Conservation (phyloP, 2,329 filamentous ascomycete species). For the Diaporthe sp. region DNA sequence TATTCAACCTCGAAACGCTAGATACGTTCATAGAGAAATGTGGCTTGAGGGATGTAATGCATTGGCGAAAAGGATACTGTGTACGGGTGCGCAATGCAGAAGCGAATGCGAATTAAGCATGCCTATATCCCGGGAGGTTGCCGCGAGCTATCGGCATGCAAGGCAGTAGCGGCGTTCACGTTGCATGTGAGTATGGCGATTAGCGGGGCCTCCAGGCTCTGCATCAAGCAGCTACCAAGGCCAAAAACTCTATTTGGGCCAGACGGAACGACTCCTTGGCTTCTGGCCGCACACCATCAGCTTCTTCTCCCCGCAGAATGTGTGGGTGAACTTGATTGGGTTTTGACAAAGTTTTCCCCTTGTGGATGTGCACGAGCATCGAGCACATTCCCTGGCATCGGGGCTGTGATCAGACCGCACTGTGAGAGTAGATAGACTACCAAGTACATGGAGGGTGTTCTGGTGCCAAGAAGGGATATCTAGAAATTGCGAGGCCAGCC, state of each 20-base stretch:
- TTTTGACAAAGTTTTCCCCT: neutral
- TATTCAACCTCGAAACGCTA: neutral
- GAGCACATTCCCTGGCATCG: neutral
- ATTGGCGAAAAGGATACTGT: neutral
- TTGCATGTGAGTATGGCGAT: neutral
- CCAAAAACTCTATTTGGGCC: slow-evolving; percentile 3
- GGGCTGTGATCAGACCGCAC: neutral
- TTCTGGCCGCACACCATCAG: neutral
- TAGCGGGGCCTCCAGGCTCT: neutral
- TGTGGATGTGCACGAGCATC: neutral
- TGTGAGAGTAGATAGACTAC: neutral
- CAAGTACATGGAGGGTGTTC: neutral
- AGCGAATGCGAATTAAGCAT: neutral
- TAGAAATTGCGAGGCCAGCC: neutral
- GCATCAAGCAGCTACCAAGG: neutral
- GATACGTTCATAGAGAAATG: neutral
- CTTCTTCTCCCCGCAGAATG: neutral
- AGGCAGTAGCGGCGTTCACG: neutral
- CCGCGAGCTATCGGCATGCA: slow-evolving; percentile 13
- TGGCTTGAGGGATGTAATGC: neutral
- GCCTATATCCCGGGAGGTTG: neutral
- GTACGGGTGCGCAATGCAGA: neutral
- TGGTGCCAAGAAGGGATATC: neutral
- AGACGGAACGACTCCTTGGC: neutral
- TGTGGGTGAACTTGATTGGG: neutral